A percentile compares a stretch with the other conserved stretches of the same genome.
These are phyloP conservation scores for Trichophyton schoenleinii DNA, from an alignment of 2,329 filamentous ascomycete species.

Conservation along the genomic window DNA sequence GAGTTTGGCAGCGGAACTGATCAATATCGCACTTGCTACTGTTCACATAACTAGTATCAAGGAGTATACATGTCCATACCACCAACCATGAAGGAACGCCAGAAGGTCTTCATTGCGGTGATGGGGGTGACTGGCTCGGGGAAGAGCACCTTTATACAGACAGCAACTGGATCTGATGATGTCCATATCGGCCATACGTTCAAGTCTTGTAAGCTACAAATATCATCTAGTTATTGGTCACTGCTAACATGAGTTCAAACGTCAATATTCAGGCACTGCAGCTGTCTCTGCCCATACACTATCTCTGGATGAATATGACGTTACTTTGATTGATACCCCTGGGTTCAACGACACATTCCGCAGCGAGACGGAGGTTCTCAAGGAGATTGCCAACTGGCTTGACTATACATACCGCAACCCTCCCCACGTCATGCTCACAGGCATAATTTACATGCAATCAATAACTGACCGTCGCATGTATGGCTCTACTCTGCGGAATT, in stretches of 20 bases:
- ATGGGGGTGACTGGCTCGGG: constrained; percentile 33
- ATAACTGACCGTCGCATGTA: constrained; percentile 7
- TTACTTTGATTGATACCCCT: constrained; percentile 13
- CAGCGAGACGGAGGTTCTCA: constrained; percentile 5
- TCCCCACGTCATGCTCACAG: constrained; percentile 6
- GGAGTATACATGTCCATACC: neutral
- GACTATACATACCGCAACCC: constrained; percentile 6
- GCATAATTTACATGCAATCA: constrained; percentile 7
- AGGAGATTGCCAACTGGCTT: constrained; percentile 6
- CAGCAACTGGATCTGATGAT: neutral
- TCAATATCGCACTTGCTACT: neutral
- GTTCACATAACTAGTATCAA: neutral
- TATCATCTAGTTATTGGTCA: neutral
- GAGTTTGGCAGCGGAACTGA: neutral
- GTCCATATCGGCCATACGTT: constrained; percentile 8
- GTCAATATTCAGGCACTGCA: constrained; percentile 1
- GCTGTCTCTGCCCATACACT: constrained; percentile 3
- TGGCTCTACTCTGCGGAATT: constrained; percentile 5
- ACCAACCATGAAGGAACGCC: constrained; percentile 1
- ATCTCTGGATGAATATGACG: neutral
- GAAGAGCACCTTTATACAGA: constrained; percentile 29
- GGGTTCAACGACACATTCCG: constrained; percentile 11
- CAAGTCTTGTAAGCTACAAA: constrained; percentile 6
- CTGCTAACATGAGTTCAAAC: neutral
- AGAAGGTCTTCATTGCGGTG: constrained; percentile 22